Evolutionary conservation across 805 yeast species (phyloP).

Genomic region (Pichia deserticola): DNA sequence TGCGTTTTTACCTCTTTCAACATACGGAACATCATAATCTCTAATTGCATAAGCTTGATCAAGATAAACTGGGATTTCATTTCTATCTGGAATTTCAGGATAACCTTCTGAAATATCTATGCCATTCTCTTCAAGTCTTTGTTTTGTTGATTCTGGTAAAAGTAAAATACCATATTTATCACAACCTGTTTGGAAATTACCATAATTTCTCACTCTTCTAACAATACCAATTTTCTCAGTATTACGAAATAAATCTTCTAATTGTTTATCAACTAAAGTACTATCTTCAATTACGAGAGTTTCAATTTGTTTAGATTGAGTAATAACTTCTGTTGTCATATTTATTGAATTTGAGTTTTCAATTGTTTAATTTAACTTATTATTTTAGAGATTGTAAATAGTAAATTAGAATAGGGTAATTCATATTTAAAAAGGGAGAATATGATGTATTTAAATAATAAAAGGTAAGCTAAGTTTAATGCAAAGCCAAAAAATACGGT

Average conservation of each 20-base stretch:
- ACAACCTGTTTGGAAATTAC: constrained; percentile 6
- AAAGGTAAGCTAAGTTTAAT: no score
- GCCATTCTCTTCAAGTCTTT: constrained; percentile 30
- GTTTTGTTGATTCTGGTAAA: constrained; percentile 22
- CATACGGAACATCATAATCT: constrained; percentile 26
- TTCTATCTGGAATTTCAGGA: constrained; percentile 30
- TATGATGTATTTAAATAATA: no score
- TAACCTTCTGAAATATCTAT: constrained; percentile 33
- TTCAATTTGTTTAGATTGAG: no score
- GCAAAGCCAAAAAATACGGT: no score
- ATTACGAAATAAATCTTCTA: constrained; percentile 12
- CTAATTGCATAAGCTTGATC: constrained; percentile 35
- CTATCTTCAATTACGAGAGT: constrained; percentile 2
- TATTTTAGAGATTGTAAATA: no score
- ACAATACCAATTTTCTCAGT: constrained; percentile 6
- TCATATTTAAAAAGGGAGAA: no score
- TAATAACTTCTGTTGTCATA: no score
- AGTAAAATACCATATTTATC: constrained; percentile 16
- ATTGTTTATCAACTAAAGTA: constrained; percentile 9
- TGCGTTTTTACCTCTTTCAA: constrained; percentile 30
- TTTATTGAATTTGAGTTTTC: no score
- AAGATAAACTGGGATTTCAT: constrained; percentile 30
- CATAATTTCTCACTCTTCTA: neutral
- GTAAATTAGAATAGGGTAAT: no score
- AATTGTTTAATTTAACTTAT: no score